phyloP scores from a whole-genome alignment of 1,139 yeast genomes.

The Nakaseomyces glabratus region DNA sequence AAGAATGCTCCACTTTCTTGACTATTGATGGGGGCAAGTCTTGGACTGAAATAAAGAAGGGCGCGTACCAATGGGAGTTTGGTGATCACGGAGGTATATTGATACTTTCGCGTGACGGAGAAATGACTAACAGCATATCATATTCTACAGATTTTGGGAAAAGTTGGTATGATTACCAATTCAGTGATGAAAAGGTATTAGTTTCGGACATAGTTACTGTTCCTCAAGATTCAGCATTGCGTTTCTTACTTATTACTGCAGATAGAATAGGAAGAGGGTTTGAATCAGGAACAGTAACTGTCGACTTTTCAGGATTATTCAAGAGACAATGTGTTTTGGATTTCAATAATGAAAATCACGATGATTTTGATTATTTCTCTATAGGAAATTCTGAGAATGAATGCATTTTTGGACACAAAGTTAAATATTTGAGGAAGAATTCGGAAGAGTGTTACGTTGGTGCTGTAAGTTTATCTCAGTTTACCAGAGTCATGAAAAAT shows the following conservation, averaged over 20 bases:
- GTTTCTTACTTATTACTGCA: slow-evolving; percentile 49
- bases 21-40: slow-evolving; percentile 83
- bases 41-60: slow-evolving; percentile 73
- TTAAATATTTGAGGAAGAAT: slow-evolving; percentile 65
- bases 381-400: slow-evolving; percentile 60
- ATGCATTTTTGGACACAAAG: slow-evolving; percentile 87
- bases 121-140: slow-evolving; percentile 46
- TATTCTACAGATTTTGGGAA: slow-evolving; percentile 77
- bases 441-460: slow-evolving; percentile 76
- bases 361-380: slow-evolving; percentile 79
- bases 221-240: slow-evolving; percentile 79
- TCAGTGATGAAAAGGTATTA: slow-evolving; percentile 46
- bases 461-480: slow-evolving; percentile 53
- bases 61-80: slow-evolving; percentile 83
- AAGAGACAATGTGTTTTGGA: slow-evolving; percentile 64
- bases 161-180: slow-evolving; percentile 61
- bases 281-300: slow-evolving; percentile 38
- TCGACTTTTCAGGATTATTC: slow-evolving; percentile 67
- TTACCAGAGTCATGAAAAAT: slow-evolving; percentile 49
- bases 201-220: slow-evolving; percentile 78
- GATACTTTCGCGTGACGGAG: slow-evolving; percentile 54
- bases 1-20: slow-evolving; percentile 59
- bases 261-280: slow-evolving; percentile 34
- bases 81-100: slow-evolving; percentile 91
- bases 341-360: slow-evolving; percentile 46